These are phyloP conservation scores for Pythium dissimile DNA, from an alignment of 352 stramenopile species.

Conservation along the genomic window DNA sequence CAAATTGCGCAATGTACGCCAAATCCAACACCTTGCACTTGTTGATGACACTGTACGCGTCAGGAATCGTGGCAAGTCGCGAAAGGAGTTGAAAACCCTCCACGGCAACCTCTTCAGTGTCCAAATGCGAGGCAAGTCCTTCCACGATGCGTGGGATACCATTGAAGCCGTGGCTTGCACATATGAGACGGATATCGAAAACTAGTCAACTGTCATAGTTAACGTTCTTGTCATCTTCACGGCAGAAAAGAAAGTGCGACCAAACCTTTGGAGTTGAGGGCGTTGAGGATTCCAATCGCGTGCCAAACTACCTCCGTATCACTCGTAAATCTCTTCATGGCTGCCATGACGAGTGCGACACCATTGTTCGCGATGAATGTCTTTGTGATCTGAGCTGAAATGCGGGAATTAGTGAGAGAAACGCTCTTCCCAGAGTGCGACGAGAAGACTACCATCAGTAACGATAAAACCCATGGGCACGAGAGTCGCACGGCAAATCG, in stretches of 20 bases:
- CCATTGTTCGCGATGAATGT: slow-evolving; percentile 65
- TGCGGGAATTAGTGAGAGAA: neutral
- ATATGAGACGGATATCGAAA: slow-evolving; percentile 45
- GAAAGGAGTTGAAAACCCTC: slow-evolving; percentile 71
- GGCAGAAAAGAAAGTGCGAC: neutral
- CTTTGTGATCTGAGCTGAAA: slow-evolving; percentile 42
- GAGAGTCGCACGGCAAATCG: slow-evolving; percentile 47
- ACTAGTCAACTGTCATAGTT: too few relatives aligned
- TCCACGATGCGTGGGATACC: slow-evolving; percentile 62
- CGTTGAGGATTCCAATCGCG: slow-evolving; percentile 64
- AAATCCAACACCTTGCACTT: slow-evolving; percentile 66
- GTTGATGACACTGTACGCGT: slow-evolving; percentile 53
- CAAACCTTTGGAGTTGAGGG: slow-evolving; percentile 50
- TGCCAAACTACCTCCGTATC: slow-evolving; percentile 78
- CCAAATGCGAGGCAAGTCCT: slow-evolving; percentile 58
- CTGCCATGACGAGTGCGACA: slow-evolving; percentile 44
- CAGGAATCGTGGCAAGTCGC: slow-evolving; percentile 37
- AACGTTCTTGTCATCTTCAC: too few relatives aligned
- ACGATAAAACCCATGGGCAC: slow-evolving; percentile 65
- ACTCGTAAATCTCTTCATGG: slow-evolving; percentile 46
- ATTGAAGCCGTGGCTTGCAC: slow-evolving; percentile 42
- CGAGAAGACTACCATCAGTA: slow-evolving; percentile 40
- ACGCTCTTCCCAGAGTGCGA: neutral
- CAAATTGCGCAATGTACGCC: slow-evolving; percentile 64
- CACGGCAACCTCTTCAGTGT: slow-evolving; percentile 71